phyloP scores from a whole-genome alignment of 148 eudicot genomes.

The Rhododendron mucronatum region DNA sequence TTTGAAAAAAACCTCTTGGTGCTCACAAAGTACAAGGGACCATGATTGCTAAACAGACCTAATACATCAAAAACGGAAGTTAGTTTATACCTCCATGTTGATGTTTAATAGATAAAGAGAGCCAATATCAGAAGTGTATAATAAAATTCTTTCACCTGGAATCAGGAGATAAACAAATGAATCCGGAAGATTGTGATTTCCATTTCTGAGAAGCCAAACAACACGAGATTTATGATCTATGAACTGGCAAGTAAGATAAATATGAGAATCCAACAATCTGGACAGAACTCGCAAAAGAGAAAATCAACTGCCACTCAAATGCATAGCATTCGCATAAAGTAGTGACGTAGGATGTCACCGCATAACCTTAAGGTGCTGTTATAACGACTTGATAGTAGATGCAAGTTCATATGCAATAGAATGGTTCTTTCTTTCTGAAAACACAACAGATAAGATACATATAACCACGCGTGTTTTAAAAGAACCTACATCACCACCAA shows the following conservation, averaged over 20 bases:
- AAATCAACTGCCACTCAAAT: neutral
- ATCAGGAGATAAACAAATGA: slow-evolving; percentile 83
- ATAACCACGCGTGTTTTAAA: neutral
- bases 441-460: neutral
- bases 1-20: slow-evolving; percentile 77
- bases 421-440: neutral
- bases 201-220: slow-evolving; percentile 51
- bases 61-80: neutral
- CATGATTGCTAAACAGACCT: slow-evolving; percentile 98
- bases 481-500: neutral
- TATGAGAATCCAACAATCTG: neutral
- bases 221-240: neutral
- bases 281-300: neutral
- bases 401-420: neutral
- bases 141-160: slow-evolving; percentile 47
- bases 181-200: slow-evolving; percentile 73
- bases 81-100: neutral
- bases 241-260: neutral
- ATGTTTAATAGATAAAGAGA: neutral
- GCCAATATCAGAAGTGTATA: neutral
- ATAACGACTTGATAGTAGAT: neutral
- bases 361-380: neutral
- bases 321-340: neutral
- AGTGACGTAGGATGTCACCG: neutral
- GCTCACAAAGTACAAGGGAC: slow-evolving; percentile 83